Evolutionary conservation across 371 early-diverging fungal species (phyloP), one percentile per base, ranked within the genome.

Genomic region (Saksenaea vasiformis): DNA sequence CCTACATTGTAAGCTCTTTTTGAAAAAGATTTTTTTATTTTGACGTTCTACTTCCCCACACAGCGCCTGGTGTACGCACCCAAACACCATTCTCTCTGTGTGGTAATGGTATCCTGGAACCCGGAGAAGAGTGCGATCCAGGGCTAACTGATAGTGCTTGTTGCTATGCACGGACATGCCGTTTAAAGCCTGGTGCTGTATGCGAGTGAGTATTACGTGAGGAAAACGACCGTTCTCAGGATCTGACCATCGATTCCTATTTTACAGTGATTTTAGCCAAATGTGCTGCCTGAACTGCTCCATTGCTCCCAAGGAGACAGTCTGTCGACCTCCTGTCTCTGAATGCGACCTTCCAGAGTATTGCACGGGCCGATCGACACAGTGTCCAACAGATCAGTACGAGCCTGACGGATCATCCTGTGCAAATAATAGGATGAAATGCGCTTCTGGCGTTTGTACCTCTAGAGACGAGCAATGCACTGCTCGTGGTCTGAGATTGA

Each of bases 61-160:
- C 62, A 78, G 78, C 71, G 2, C 77, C 79, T 24, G 74, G 74
- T 39, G n/a, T 69, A 14, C 65, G 70, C 17, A 67, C 69, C 8
- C 70, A 67, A 22, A 69, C 69, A 31, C 66, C 78, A 14, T 75
- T 75, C 59, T 66, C 89, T 34, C 89, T 95, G 71, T 98, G 98
- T 72, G 98, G 98, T 31, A 97, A 98, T 77, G 97, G 98, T 5
- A 89, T 98, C 55, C 79, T 88, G 60, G 98, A 98, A 70, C 74
- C 77, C 0, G 91, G 90, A 53, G 98, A 98, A 75, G 91, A 98
- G 60, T 98, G 98, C 72, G 98, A 98, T 75, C 93, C 96, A 69
- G 97, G 96, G 11, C 80, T 84, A 5, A 71, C 82, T 15, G 90
- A 85, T 28, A 89, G 88, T 61, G 84, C 88, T 8, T 96, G 98